These are phyloP conservation scores for Ceratopteris richardii DNA, from an alignment of 75 land plant species.

Conservation along the genomic window DNA sequence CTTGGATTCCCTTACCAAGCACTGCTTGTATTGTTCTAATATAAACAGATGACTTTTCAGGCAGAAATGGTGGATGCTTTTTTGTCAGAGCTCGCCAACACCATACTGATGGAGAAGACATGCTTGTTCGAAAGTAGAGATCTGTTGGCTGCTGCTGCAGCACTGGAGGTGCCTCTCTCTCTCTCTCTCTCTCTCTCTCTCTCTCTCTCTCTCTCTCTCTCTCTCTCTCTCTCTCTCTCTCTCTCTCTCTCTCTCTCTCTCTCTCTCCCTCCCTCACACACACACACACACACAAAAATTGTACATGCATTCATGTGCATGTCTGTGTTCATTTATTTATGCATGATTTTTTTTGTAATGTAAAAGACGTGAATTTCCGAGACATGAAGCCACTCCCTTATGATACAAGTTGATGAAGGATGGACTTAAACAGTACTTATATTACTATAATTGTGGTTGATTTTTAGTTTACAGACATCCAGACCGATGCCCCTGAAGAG, in stretches of 20 bases:
- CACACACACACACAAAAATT: background rate
- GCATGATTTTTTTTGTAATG: background rate
- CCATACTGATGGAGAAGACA: slow-evolving; percentile 11
- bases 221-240: background rate
- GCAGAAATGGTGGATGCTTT: slow-evolving; percentile 18
- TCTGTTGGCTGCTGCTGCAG: slow-evolving; percentile 13
- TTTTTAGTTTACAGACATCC: too few relatives aligned
- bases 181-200: background rate
- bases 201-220: background rate
- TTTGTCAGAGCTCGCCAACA: slow-evolving; percentile 19
- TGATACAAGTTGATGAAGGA: too few relatives aligned
- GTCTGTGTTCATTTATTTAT: background rate
- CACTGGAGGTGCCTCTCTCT: slow-evolving; percentile 20
- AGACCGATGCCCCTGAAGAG: too few relatives aligned
- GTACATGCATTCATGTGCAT: background rate
- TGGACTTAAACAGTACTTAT: too few relatives aligned
- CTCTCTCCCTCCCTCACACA: background rate
- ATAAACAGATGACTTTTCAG: slow-evolving; percentile 6
- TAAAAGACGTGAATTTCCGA: too few relatives aligned
- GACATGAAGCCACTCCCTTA: too few relatives aligned
- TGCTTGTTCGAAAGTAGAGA: slow-evolving; percentile 17
- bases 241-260: background rate
- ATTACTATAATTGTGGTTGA: too few relatives aligned
- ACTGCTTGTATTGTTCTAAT: background rate
- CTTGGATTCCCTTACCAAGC: background rate